Evolutionary conservation across 129 eudicot species (phyloP).

Genomic region (Tagetes patula): DNA sequence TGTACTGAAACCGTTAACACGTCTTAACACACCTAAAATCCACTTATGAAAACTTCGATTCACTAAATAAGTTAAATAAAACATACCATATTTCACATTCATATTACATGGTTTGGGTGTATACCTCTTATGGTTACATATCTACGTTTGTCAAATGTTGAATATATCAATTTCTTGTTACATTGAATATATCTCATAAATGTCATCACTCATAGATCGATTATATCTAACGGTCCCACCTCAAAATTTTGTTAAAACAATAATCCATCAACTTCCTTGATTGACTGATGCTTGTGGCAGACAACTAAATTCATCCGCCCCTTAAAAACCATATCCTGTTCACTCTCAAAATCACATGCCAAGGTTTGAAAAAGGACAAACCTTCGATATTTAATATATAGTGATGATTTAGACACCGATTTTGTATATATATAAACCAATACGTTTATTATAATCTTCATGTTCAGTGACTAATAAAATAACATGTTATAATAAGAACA

Average conservation of each 20-base stretch:
- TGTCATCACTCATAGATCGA: not conserved
- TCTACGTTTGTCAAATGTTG: too few species aligned
- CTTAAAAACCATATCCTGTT: constrained; percentile 4
- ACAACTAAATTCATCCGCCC: constrained; percentile 27
- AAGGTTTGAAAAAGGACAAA: constrained; percentile 19
- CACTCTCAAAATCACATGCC: constrained; percentile 16
- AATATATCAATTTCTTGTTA: not conserved
- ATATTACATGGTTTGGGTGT: too few species aligned
- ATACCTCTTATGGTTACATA: not conserved
- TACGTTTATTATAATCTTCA: not conserved
- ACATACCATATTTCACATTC: too few species aligned
- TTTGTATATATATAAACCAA: not conserved
- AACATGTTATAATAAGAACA: constrained; percentile 1
- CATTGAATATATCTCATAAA: not conserved
- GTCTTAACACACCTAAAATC: too few species aligned
- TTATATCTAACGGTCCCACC: not conserved
- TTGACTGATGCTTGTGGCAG: constrained; percentile 26
- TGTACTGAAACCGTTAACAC: too few species aligned
- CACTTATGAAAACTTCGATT: too few species aligned
- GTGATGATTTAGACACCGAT: not conserved
- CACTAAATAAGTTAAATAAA: too few species aligned
- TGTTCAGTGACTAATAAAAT: not conserved
- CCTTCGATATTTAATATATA: not conserved
- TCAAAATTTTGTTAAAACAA: constrained; percentile 9
- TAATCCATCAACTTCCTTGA: constrained; percentile 21